Evolutionary conservation across 176 grass and related monocot genomes (phyloP).

Genomic region (sorghum (Sorghum bicolor)): DNA sequence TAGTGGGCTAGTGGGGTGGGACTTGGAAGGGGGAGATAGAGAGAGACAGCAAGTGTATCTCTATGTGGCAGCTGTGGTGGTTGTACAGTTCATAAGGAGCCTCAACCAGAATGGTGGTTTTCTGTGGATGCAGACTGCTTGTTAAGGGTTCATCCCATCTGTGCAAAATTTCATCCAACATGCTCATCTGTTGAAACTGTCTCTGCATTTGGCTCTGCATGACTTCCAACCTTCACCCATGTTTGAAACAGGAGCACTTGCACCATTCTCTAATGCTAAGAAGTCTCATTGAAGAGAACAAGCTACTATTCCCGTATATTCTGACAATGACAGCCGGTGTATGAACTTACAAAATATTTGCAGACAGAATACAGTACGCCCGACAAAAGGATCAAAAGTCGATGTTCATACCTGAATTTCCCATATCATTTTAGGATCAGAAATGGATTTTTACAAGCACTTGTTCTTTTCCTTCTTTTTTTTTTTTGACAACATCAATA

Average conservation of each 20-base stretch:
- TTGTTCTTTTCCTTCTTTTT: not conserved
- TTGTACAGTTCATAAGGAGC: slow-evolving; percentile 21
- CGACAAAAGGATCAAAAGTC: not conserved
- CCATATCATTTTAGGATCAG: not conserved
- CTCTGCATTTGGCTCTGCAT: not conserved
- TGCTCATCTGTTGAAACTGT: not conserved
- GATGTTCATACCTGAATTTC: slow-evolving; percentile 19
- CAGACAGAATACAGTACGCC: not conserved
- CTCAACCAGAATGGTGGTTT: slow-evolving; percentile 28
- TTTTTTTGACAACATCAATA: not conserved
- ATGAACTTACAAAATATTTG: not conserved
- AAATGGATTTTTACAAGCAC: slow-evolving; percentile 11
- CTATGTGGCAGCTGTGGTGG: slow-evolving; percentile 3
- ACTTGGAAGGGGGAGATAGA: not conserved
- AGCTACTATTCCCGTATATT: not conserved
- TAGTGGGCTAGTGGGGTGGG: slow-evolving; percentile 9
- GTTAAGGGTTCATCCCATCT: slow-evolving; percentile 5
- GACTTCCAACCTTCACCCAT: not conserved
- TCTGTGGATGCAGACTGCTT: slow-evolving; percentile 27
- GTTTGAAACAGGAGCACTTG: not conserved
- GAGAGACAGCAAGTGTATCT: not conserved
- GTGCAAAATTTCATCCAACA: not conserved
- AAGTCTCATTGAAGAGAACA: not conserved
- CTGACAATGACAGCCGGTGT: not conserved
- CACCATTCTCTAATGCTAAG: not conserved